Conservation (phyloP, 129 eudicot species). For the Lonicera japonica region DNA sequence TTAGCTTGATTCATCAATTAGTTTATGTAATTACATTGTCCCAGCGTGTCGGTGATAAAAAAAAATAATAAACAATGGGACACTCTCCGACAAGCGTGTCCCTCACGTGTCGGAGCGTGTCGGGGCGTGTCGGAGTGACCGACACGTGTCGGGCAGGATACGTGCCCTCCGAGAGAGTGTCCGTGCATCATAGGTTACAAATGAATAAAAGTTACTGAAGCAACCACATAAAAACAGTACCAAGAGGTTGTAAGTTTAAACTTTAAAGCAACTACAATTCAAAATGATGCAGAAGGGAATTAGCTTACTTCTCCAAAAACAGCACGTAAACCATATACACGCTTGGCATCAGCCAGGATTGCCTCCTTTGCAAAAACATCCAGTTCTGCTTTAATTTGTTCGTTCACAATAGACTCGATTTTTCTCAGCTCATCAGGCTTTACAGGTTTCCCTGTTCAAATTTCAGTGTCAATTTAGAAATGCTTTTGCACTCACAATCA, state of each 20-base stretch:
- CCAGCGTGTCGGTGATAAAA: no score
- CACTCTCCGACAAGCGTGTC: no score
- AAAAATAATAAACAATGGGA: no score
- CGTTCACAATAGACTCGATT: constrained; percentile 83
- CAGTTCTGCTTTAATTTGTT: constrained; percentile 79
- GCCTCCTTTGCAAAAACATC: constrained; percentile 87
- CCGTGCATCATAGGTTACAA: no score
- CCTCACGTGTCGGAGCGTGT: no score
- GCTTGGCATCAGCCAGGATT: constrained; percentile 71
- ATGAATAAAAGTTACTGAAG: background rate
- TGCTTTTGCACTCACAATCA: background rate
- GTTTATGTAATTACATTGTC: no score
- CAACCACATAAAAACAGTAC: no score
- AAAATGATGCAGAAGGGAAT: background rate
- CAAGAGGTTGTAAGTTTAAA: background rate
- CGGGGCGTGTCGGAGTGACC: no score
- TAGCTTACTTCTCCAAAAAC: constrained; percentile 92
- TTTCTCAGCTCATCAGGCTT: constrained; percentile 68
- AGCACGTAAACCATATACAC: constrained; percentile 75
- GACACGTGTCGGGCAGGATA: no score
- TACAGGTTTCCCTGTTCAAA: constrained; percentile 76
- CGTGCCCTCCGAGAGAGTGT: no score
- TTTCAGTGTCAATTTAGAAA: constrained; percentile 5
- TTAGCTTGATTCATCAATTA: no score
- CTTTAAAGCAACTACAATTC: background rate